Conservation (phyloP, 2,329 filamentous ascomycete genomes). For the Aspergillus brasiliensis region DNA sequence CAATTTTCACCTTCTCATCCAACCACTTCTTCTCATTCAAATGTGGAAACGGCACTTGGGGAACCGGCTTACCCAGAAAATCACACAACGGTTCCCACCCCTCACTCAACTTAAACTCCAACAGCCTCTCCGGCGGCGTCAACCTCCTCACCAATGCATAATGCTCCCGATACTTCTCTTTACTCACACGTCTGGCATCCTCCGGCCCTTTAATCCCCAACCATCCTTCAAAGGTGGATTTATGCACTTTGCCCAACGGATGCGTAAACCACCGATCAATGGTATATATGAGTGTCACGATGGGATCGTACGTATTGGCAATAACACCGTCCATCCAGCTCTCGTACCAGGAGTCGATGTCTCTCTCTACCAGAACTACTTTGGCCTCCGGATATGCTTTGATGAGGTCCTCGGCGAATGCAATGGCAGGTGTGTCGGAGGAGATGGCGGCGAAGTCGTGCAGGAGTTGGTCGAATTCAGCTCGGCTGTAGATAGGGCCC, state of each 20-base stretch:
- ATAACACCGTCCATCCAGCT: slow-evolving; percentile 5
- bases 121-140: slow-evolving; percentile 43
- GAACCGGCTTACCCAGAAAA: slow-evolving; percentile 41
- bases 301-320: background rate
- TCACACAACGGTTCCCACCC: slow-evolving; percentile 53
- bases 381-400: slow-evolving; percentile 27
- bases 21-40: slow-evolving; percentile 8
- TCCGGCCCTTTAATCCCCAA: background rate
- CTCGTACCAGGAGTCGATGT: slow-evolving; percentile 29
- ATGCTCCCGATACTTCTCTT: slow-evolving; percentile 40
- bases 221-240: background rate
- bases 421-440: slow-evolving; percentile 19
- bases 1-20: background rate
- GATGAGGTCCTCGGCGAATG: slow-evolving; percentile 28
- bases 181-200: slow-evolving; percentile 3
- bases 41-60: slow-evolving; percentile 7
- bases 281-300: background rate
- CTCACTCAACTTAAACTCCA: slow-evolving; percentile 49
- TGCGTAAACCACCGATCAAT: slow-evolving; percentile 1
- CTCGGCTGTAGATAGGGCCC: slow-evolving; percentile 36
- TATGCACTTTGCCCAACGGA: background rate
- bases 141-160: slow-evolving; percentile 48
- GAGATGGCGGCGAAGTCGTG: slow-evolving; percentile 14
- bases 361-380: slow-evolving; percentile 23
- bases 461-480: slow-evolving; percentile 8